These are phyloP conservation scores for Nicotiana otophora DNA, from an alignment of 257 asterid genomes.

Conservation along the genomic window DNA sequence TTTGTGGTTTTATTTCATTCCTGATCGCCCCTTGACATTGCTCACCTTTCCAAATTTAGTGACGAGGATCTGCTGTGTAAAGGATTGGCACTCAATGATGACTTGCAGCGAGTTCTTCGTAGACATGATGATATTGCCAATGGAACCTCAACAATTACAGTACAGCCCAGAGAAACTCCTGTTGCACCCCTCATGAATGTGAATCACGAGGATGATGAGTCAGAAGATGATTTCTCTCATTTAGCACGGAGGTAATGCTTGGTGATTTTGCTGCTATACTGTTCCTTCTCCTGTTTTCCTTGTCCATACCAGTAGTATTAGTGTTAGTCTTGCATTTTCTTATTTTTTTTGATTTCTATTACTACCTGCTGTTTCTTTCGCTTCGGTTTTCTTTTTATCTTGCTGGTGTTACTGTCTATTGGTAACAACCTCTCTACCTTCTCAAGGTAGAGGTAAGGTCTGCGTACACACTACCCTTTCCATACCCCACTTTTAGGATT, in stretches of 20 bases:
- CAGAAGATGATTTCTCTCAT: slow-evolving; percentile 83
- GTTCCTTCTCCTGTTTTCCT: background rate
- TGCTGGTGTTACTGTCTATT: too few relatives aligned
- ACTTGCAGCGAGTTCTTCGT: slow-evolving; percentile 68
- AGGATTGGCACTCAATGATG: slow-evolving; percentile 81
- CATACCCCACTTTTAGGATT: too few relatives aligned
- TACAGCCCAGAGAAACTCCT: slow-evolving; percentile 33
- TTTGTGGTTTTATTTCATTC: slow-evolving; percentile 8
- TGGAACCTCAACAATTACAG: slow-evolving; percentile 41
- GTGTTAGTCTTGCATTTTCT: too few relatives aligned
- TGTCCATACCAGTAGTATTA: too few relatives aligned
- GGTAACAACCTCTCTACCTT: too few relatives aligned
- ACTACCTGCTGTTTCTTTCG: too few relatives aligned
- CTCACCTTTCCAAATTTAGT: slow-evolving; percentile 28
- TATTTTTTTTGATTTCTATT: too few relatives aligned
- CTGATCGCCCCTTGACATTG: background rate
- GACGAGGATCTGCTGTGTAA: slow-evolving; percentile 76
- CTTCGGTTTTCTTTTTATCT: too few relatives aligned
- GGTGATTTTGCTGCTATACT: background rate
- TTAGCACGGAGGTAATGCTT: slow-evolving; percentile 66
- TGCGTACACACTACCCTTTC: too few relatives aligned
- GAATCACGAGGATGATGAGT: slow-evolving; percentile 84
- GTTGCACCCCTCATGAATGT: slow-evolving; percentile 75
- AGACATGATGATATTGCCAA: slow-evolving; percentile 65
- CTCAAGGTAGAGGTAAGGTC: too few relatives aligned